A percentile compares a stretch with the other conserved stretches of the same genome.
phyloP scores from a whole-genome alignment of 352 stramenopile genomes.

The Ophiocytium majus region DNA sequence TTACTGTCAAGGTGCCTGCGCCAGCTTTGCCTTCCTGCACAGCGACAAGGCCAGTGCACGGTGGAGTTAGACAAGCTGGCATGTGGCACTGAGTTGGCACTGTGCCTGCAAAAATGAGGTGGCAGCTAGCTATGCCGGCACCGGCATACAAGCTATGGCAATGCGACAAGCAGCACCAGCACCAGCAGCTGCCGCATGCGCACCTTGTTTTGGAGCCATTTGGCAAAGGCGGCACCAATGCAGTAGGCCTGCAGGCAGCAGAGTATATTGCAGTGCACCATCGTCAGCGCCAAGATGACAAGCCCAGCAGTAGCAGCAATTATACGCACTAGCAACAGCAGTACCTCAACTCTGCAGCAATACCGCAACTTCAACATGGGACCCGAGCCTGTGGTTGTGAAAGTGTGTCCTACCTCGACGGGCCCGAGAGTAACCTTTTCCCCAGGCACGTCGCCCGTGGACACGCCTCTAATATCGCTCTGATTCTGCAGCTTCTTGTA shows the following conservation, averaged over 20 bases:
- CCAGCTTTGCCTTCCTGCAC: no score
- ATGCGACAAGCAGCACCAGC: no score
- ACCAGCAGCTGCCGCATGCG: no score
- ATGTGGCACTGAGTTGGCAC: no score
- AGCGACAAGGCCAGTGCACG: no score
- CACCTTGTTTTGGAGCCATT: slow-evolving; percentile 36
- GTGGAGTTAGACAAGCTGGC: no score
- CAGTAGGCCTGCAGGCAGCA: slow-evolving; percentile 32
- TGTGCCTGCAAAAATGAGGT: not conserved
- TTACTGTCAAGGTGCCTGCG: no score
- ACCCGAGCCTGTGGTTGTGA: not conserved
- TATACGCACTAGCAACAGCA: no score
- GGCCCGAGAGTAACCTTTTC: slow-evolving; percentile 30
- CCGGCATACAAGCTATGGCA: not conserved
- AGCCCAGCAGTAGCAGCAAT: no score
- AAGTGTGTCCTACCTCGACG: slow-evolving; percentile 20
- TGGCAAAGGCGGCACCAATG: slow-evolving; percentile 38
- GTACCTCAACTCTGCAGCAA: no score
- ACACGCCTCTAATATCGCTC: slow-evolving; percentile 48
- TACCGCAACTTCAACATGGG: not conserved
- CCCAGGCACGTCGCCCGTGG: slow-evolving; percentile 36
- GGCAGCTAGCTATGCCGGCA: not conserved
- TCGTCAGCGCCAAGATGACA: not conserved
- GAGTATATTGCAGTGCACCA: not conserved
- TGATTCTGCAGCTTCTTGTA: slow-evolving; percentile 40